These are phyloP conservation scores for Pachysandra terminalis DNA, from an alignment of 164 flowering plant species.

Conservation along the genomic window DNA sequence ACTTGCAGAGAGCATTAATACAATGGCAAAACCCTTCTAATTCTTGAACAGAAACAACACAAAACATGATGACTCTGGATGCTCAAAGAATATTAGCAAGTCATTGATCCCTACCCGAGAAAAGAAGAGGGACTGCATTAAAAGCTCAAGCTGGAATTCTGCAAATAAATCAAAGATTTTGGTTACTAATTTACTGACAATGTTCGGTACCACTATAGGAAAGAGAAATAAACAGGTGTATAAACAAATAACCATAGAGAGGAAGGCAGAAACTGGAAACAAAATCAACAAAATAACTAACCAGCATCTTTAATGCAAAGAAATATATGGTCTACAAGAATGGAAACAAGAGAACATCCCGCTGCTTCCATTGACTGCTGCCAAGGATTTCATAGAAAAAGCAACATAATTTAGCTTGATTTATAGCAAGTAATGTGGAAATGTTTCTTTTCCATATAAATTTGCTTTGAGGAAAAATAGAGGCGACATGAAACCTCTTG, in stretches of 20 bases:
- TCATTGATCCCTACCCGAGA: conserved; percentile 65
- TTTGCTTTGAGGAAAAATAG: conserved; percentile 1
- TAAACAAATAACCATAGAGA: background rate
- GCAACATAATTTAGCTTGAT: conserved; percentile 3
- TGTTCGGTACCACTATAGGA: background rate
- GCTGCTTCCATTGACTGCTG: conserved; percentile 88
- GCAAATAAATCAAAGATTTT: conserved; percentile 25
- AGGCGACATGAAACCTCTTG: conserved; percentile 49
- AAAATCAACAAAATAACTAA: conserved; percentile 26
- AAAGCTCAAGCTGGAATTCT: conserved; percentile 95
- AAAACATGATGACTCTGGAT: background rate
- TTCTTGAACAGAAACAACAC: background rate
- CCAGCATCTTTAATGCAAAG: conserved; percentile 92
- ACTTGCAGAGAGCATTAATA: no score
- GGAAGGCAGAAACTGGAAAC: background rate
- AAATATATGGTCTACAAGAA: conserved; percentile 89
- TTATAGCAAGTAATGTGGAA: background rate
- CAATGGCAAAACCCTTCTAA: background rate
- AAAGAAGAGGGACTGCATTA: conserved; percentile 91
- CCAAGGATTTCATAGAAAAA: conserved; percentile 14
- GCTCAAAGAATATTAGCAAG: background rate
- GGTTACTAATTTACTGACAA: background rate
- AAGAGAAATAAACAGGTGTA: background rate
- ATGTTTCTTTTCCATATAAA: background rate
- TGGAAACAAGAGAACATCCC: conserved; percentile 81